Percentiles rank a stretch among this genome's conserved stretches.
Conservation (phyloP, 2,329 filamentous ascomycete species). For the Zarea fungicola region DNA sequence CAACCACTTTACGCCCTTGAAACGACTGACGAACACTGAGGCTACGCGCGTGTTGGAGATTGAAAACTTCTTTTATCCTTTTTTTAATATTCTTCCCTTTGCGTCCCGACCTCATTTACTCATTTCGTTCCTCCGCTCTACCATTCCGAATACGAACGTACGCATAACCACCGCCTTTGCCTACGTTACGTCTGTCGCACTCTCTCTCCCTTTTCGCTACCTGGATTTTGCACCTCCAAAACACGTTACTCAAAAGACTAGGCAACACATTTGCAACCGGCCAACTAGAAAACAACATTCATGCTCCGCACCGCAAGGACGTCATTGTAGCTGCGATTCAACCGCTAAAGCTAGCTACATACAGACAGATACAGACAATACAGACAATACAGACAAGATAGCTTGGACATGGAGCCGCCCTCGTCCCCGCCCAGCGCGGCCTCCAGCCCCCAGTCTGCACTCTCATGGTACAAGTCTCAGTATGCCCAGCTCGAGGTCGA, state of each 20-base stretch:
- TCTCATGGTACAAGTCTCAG: slow-evolving; percentile 92
- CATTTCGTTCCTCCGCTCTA: neutral
- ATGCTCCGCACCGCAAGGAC: neutral
- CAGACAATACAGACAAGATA: too few relatives aligned
- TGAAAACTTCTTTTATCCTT: neutral
- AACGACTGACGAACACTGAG: neutral
- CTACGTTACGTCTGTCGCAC: neutral
- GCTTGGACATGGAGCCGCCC: slow-evolving; percentile 55
- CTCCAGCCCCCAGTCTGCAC: slow-evolving; percentile 62
- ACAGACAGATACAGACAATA: too few relatives aligned
- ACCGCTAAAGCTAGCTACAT: slow-evolving; percentile 12
- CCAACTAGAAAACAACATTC: neutral
- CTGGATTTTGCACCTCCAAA: neutral
- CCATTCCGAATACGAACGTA: neutral
- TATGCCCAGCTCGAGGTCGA: slow-evolving; percentile 91
- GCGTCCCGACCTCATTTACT: neutral
- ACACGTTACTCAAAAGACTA: neutral
- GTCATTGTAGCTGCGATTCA: slow-evolving; percentile 11
- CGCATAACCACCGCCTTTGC: too few relatives aligned
- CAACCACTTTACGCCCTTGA: slow-evolving; percentile 1
- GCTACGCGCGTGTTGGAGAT: neutral
- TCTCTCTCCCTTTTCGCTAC: neutral
- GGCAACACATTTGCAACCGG: neutral
- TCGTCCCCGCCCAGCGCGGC: slow-evolving; percentile 56
- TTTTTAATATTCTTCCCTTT: neutral